Evolutionary conservation across 768 basidiomycete species (phyloP).

Genomic region (Pholiota conissans): DNA sequence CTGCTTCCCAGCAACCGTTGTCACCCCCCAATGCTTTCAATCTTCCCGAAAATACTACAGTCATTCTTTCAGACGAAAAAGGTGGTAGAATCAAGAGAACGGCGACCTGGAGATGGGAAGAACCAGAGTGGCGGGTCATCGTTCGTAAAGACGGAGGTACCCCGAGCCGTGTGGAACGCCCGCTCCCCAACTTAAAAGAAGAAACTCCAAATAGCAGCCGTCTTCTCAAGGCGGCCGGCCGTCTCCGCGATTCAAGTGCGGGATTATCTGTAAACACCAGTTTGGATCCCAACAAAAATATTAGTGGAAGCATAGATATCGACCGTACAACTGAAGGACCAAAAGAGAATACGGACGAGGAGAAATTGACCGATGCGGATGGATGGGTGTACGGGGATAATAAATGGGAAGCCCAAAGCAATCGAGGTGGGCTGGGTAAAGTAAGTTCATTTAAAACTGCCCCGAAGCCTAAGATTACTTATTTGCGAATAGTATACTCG

Average conservation of each 20-base stretch:
- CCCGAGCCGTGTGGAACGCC: conserved; percentile 56
- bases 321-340: conserved; percentile 29
- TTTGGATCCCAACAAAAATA: conserved; percentile 13
- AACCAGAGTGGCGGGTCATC: conserved; percentile 86
- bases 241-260: conserved; percentile 37
- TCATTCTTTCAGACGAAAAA: conserved; percentile 52
- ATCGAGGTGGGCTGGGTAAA: conserved; percentile 86
- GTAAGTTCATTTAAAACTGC: conserved; percentile 36
- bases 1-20: conserved; percentile 54
- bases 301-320: conserved; percentile 11
- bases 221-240: conserved; percentile 56
- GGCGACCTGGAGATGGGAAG: conserved; percentile 88
- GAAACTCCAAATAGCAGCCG: conserved; percentile 42
- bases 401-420: conserved; percentile 84
- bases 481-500: conserved; percentile 69
- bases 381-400: conserved; percentile 96
- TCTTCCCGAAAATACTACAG: conserved; percentile 61
- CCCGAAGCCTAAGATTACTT: not conserved
- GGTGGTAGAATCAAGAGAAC: conserved; percentile 61
- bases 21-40: conserved; percentile 70
- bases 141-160: conserved; percentile 56
- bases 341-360: conserved; percentile 43
- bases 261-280: conserved; percentile 9
- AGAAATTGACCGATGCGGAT: conserved; percentile 72
- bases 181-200: conserved; percentile 52